Evolutionary conservation across 2,329 filamentous ascomycete species (phyloP), one percentile per base, ranked within the genome.

Genomic region (Epichloe aotearoae): DNA sequence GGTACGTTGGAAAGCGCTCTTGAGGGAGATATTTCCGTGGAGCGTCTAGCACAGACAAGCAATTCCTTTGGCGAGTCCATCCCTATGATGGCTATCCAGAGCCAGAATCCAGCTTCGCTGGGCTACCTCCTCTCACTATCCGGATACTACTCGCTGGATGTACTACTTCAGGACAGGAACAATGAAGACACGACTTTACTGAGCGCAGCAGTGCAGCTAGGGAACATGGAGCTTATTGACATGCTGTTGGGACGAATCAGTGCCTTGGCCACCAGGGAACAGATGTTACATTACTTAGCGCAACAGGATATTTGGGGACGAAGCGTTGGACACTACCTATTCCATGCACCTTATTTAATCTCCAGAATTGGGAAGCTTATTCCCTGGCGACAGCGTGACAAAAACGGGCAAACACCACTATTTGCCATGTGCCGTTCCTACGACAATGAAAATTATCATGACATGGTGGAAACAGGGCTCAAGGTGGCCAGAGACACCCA

Each of bases 361-460:
- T 71, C 74, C 43, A 76, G 78, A 50, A 83, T 97, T 53, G 90
- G 89, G 2, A 75, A 77, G 53, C 69, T 91, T 56, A 73, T 98
- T 49, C 86, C 88, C 8, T 98, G 93, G 93, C 79, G 82, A 52
- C 81, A 94, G 65, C 88, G 84, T 57, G 93, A 98, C 66, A 94
- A 89, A 64, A 96, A 97, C 62, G 93, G 93, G 0, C 93, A 97
- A 67, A 98, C 94, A n/a, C 94, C 93, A 2, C 71, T 98, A 8
- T 97, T 98, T 64, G 93, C 93, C 2, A 74, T 97, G 1, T 97
- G 90, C 65, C 82, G 93, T 58, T 97, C 89, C 0, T 98, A 98
- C 62, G 93, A 98, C 62, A 89, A 98, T 65, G 76, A 82, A 1
- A 77, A 90, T 58, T 98, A 98, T 66, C 79, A 80, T 49, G 72